These are phyloP conservation scores for Hirschioporus abietinus DNA, from an alignment of 768 basidiomycete genomes.

Conservation along the genomic window DNA sequence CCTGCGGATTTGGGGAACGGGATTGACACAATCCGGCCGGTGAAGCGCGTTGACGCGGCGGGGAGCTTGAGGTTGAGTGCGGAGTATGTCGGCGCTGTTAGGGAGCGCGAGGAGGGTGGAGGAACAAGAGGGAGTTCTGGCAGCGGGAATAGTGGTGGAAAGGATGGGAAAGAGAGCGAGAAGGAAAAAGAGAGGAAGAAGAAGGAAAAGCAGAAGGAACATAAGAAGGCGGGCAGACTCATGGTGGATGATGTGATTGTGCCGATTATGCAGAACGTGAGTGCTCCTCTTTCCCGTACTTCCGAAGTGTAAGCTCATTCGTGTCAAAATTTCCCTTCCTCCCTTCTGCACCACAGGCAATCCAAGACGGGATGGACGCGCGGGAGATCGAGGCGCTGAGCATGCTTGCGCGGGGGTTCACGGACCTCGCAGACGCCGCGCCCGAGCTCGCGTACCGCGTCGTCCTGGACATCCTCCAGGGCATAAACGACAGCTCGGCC, in stretches of 20 bases:
- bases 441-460: conserved; percentile 83
- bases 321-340: conserved; percentile 8
- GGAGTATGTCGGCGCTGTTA: conserved; percentile 74
- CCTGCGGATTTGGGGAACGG: conserved; percentile 86
- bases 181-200: conserved; percentile 39
- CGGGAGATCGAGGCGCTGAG: conserved; percentile 83
- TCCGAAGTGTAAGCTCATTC: conserved; percentile 1
- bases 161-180: conserved; percentile 10
- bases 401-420: conserved; percentile 86
- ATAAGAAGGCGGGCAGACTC: conserved; percentile 54
- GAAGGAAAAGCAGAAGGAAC: conserved; percentile 49
- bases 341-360: conserved; percentile 39
- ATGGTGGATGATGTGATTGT: conserved; percentile 84
- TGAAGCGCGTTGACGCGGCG: conserved; percentile 84
- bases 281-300: conserved; percentile 17
- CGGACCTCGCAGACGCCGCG: conserved; percentile 77
- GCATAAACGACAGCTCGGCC: conserved; percentile 80
- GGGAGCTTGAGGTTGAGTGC: conserved; percentile 72
- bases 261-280: conserved; percentile 70
- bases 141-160: conserved; percentile 7
- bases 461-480: conserved; percentile 83
- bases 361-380: conserved; percentile 81
- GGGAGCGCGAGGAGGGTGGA: conserved; percentile 45
- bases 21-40: conserved; percentile 85
- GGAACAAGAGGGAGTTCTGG: conserved; percentile 29